Percentiles rank a stretch among this genome's conserved stretches.
Conservation (phyloP, 768 basidiomycete species). For the Panellus pusillus region DNA sequence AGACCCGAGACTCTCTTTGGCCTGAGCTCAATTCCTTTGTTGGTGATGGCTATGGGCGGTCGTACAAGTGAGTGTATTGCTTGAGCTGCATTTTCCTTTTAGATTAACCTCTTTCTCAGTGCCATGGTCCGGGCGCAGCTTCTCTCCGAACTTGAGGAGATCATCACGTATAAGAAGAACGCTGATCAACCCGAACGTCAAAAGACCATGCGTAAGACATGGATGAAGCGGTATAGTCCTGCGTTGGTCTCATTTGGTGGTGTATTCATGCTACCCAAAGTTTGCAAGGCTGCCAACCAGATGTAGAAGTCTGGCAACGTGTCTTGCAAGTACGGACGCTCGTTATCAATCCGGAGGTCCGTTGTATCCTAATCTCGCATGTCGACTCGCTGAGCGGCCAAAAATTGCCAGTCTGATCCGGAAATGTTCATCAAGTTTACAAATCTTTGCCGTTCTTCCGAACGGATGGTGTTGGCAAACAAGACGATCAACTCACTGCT, state of each 20-base stretch:
- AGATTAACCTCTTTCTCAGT: conserved; percentile 39
- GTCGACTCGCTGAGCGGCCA: background rate
- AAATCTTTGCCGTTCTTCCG: conserved; percentile 93
- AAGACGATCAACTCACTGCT: conserved; percentile 94
- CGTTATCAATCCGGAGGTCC: conserved; percentile 81
- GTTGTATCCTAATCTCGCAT: background rate
- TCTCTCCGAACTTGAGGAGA: conserved; percentile 97
- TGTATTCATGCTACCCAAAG: conserved; percentile 37
- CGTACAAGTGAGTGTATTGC: conserved; percentile 76
- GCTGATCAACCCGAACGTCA: conserved; percentile 95
- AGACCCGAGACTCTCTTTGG: conserved; percentile 89
- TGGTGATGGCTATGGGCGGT: conserved; percentile 95
- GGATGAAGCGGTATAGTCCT: conserved; percentile 84
- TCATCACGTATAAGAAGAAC: conserved; percentile 92
- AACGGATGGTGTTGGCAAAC: conserved; percentile 92
- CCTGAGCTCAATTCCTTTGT: conserved; percentile 89
- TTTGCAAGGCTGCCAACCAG: conserved; percentile 93
- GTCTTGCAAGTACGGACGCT: conserved; percentile 94
- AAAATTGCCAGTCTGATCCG: conserved; percentile 57
- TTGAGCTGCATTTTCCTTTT: background rate
- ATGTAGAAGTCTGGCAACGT: conserved; percentile 99
- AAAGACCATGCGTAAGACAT: conserved; percentile 85
- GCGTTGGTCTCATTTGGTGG: background rate
- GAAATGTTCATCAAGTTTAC: conserved; percentile 99
- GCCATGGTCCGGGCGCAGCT: conserved; percentile 97